Conservation (phyloP, 2,329 filamentous ascomycete species). For the Phialemoniopsis sp. region DNA sequence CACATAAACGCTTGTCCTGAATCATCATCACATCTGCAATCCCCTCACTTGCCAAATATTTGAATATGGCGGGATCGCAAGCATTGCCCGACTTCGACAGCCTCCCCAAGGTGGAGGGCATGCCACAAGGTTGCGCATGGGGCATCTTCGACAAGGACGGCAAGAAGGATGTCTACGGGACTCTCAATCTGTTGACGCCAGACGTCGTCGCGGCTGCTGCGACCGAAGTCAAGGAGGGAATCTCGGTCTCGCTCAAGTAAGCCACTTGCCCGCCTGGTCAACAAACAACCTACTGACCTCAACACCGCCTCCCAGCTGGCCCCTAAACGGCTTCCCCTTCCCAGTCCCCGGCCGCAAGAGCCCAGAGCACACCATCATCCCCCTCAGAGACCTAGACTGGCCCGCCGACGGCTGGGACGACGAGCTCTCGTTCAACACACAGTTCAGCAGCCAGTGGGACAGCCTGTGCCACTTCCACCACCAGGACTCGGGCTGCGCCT, state of each 20-base stretch:
- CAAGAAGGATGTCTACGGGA: conserved; percentile 44
- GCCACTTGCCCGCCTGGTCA: conserved; percentile 3
- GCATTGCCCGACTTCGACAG: conserved; percentile 36
- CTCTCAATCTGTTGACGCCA: conserved; percentile 47
- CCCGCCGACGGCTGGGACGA: conserved; percentile 36
- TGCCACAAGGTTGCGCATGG: conserved; percentile 47
- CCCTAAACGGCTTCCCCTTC: conserved; percentile 34
- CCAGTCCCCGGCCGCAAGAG: conserved; percentile 26
- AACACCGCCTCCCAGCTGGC: conserved; percentile 25
- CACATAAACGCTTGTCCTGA: too few relatives aligned
- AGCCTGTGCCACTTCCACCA: conserved; percentile 44
- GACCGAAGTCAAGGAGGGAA: conserved; percentile 38
- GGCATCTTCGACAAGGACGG: conserved; percentile 46
- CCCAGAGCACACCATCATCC: conserved; percentile 28
- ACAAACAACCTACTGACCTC: not conserved
- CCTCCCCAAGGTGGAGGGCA: conserved; percentile 34
- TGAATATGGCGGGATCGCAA: too few relatives aligned
- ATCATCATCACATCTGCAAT: too few relatives aligned
- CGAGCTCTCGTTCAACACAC: conserved; percentile 51
- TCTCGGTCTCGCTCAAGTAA: conserved; percentile 50
- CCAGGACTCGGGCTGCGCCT: conserved; percentile 14
- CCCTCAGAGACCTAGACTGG: conserved; percentile 23
- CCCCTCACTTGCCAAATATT: too few relatives aligned
- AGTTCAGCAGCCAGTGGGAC: conserved; percentile 54
- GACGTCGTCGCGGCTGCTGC: conserved; percentile 34